Evolutionary conservation across 164 flowering plant species (phyloP).

Genomic region (Umbilicus rupestris): DNA sequence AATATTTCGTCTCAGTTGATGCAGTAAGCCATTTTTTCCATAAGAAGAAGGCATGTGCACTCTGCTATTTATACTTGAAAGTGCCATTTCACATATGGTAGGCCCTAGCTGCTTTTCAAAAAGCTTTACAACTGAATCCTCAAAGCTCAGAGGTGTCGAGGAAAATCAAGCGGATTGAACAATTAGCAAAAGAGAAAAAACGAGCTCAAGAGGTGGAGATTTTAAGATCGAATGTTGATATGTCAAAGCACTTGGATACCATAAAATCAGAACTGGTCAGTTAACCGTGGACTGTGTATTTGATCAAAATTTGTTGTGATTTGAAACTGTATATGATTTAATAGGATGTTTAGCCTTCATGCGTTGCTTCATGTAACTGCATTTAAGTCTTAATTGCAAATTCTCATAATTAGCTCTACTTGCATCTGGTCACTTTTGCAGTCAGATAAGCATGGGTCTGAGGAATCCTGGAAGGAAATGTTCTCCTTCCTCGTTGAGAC

Average conservation of each 20-base stretch:
- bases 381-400: not conserved
- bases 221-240: constrained; percentile 62
- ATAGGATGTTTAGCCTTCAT: not conserved
- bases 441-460: constrained; percentile 52
- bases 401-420: not conserved
- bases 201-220: constrained; percentile 71
- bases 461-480: constrained; percentile 44
- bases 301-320: not conserved
- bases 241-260: constrained; percentile 57
- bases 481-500: constrained; percentile 66
- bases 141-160: constrained; percentile 80
- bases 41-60: not conserved
- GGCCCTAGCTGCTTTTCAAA: constrained; percentile 74
- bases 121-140: constrained; percentile 65
- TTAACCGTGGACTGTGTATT: not conserved
- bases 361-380: not conserved
- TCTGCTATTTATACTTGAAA: constrained; percentile 10
- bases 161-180: constrained; percentile 72
- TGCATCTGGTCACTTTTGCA: constrained; percentile 21
- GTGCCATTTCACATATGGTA: constrained; percentile 16
- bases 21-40: not conserved
- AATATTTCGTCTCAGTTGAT: not conserved
- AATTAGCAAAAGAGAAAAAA: constrained; percentile 58
- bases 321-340: not conserved
- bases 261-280: constrained; percentile 74